Base-by-base conservation (phyloP, 208 protist genomes). In the Strigomonas oncopelti region DNA sequence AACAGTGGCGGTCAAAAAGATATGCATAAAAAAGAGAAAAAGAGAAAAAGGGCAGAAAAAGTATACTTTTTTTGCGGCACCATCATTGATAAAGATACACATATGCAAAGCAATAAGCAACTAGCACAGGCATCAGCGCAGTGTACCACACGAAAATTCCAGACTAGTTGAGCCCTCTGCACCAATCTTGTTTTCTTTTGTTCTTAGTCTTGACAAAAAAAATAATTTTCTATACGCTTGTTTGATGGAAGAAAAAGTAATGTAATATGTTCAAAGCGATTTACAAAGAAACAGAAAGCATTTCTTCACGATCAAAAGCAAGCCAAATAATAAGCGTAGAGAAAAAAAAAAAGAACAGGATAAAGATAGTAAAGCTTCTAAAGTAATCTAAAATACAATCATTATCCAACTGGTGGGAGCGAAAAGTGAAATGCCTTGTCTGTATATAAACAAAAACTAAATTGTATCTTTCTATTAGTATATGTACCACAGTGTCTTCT, bases 331-430 rank as follows among this genome's bases (percentile, higher is more conserved):
- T 67, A 42, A 22, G 38, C 36, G 61, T 20, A 42, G 61, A 57
- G 34, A 62, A 42, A 58, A 67, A 61, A 61, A 66, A 63, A 45
- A 38, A 61, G 56, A 66, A 75, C 52, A 53, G 48, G 38, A 64
- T 55, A 76, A 58, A 56, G 61, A 65, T 71, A 22, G 22, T 16
- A 24, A 18, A 59, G 45, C 0, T 20, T 22, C 16, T n/a, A 22
- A 48, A 66, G 32, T 18, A 61, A 61, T 8, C 46, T 13, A 51
- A 67, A 61, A 62, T 29, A 66, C 0, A 56, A 8, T 24, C 9
- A 20, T 24, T 56, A 20, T 56, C 8, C 13, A 29, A 60, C 25
- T 4, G 18, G 4, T 25, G 32, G 18, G 25, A 60, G 32, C 3
- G n/a, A 61, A 31, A 59, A 45, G 45, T 28, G 24, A 25, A 42